Base-by-base conservation (phyloP, 2,329 filamentous ascomycete species). In the Microcyclospora pomicola region DNA sequence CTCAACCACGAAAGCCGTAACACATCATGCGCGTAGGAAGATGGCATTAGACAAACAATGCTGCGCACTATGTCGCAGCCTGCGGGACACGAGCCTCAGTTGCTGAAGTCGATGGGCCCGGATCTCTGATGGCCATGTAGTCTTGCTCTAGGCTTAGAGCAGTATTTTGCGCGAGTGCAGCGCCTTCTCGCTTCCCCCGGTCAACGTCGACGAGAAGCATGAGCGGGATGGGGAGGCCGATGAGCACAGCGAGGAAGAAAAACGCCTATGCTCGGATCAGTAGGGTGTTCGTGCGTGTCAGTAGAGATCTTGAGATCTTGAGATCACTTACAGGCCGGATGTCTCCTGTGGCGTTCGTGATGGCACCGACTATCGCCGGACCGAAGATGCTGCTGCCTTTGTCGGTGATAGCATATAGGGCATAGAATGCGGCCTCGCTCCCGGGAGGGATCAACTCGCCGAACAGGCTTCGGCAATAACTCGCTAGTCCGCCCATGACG, bases 341-440 rank as follows among this genome's bases (percentile, higher is more conserved):
- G 38, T 66, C 63, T 5, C 66, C 66, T 34, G 59, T 65, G 2
- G 58, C 74, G 60, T 96, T 87, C 10, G 91, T 94, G 47, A 98
- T 94, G 10, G 78, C 76, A 1, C 87, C 91, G 0, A 98, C 91
- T 55, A 98, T 88, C 0, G 85, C 82, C 0, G 91, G 91, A 0
- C 91, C 91, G 59, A 98, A 95, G 2, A 96, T 70, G 55, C 83
- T 92, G 15, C 82, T 91, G 1, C 88, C 87, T 60, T 98, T 98
- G 59, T 98, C 91, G 2, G 91, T 96, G 46, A 96, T 95, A 28
- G 91, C 91, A 56, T 96, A 98, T 2, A 98, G 68, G 0, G 88
- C 87, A 56, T 93, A 98, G 56, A 98, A 98, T 0, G 88, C 87
- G 0, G 91, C 87, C 61, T 98, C 91, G 24, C 82, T 92, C 3